Evolutionary conservation across 805 yeast genomes (phyloP), one percentile per base, ranked within the genome.

Genomic region (Cyberlindnera subsufficiens): DNA sequence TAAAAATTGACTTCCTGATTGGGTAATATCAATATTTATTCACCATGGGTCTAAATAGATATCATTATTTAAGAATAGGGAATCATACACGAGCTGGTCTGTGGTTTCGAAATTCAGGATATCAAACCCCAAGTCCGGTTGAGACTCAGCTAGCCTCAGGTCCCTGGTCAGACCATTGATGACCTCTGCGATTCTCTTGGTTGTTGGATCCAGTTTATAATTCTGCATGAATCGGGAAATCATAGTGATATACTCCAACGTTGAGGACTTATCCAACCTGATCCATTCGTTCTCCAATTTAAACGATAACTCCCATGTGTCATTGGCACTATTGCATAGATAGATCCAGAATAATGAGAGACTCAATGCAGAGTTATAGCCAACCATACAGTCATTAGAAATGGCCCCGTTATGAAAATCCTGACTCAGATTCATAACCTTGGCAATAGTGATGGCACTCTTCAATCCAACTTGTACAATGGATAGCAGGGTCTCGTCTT

Each of bases 371-470:
- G 74, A 67, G 45, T 65, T 64, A 47, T 72, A 72, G 6, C 68
- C 71, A 50, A 64, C 63, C 51, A 69, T 69, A 32, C 71, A 65
- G 46, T 72, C 78, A 31, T 62, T 60, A 30, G 69, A 67, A n/a
- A 69, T 37, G 1, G 73, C 68, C n/a, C 76, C 76, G 40, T 67
- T 59, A 5, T 69, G 72, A 40, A 64, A 63, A 9, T 59, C 52
- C 30, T 61, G 57, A 0, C 68, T 61, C 34, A 59, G 54, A 2
- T 63, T 56, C 30, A 68, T 56, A 4, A 69, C 49, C 38, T 69
- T 67, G 0, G 75, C 65, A 6, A 71, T 63, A 45, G 54, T 53
- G 16, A 67, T 55, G 0, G 75, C 66, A 1, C 74, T 63, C 35
- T 63, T 58, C 29, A 72, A 65, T 14, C 76, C 74, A 22, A 64